Evolutionary conservation across 2,329 filamentous ascomycete genomes (phyloP), one percentile per base, ranked within the genome.

Genomic region (Chrysosporium queenslandicum): DNA sequence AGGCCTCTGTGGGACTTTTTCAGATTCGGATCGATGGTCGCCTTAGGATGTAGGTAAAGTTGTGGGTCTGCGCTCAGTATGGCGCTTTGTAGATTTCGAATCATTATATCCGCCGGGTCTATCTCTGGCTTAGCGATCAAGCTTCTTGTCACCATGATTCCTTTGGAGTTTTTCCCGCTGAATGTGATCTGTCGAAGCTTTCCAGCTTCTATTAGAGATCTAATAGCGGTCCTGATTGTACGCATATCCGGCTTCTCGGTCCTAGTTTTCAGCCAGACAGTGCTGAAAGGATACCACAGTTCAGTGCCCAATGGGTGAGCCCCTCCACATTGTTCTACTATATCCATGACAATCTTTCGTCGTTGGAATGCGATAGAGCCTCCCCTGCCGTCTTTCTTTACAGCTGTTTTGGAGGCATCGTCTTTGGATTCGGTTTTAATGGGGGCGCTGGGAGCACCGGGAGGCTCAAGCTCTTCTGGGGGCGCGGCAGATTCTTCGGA

Each of bases 251-350:
- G 78, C 46, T 61, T 70, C 52, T 69, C 68, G 39, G 69, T 63
- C 54, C 69, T 63, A 7, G 65, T 59, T 55, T 69, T 72, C 48
- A 72, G 66, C 78, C 79, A 83, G 14, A 72, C 65, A 2, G 73
- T 72, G 12, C 70, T 66, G 56, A 80, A 81, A 7, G 79, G 74
- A 56, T 74, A 70, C 63, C 71, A 74, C n/a, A 82, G 69, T 57
- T 80, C 77, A 41, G 68, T 68, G 21, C 77, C 73, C 34, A 75
- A 71, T 2, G 79, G 77, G 50, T 77, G 81, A 2, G 77, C 74
- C 6, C 80, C 80, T 42, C 71, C 71, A 51, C 75, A 76, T 46
- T 72, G 69, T 41, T 76, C 67, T 11, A 82, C 60, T 36, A 82
- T 74, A 23, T 79, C 71, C 60, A 78, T 63, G 2, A 82, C 66